Conservation (phyloP, 108 stramenopile genomes). For the Conticribra weissflogii region DNA sequence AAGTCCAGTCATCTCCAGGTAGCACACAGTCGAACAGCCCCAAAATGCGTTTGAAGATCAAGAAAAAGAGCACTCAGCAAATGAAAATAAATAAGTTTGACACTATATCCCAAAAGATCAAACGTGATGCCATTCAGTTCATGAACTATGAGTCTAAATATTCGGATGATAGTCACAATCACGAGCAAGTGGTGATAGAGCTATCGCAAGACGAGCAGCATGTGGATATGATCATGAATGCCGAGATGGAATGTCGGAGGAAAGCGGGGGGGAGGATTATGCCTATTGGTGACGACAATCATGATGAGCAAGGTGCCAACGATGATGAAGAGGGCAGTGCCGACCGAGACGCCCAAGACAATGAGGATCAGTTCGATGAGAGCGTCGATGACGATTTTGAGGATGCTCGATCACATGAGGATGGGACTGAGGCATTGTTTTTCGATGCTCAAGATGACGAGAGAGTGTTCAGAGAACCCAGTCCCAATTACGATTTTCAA, state of each 20-base stretch:
- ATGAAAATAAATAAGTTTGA: background rate
- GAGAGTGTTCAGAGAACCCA: no score
- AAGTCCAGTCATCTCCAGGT: no score
- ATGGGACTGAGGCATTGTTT: no score
- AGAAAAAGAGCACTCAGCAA: background rate
- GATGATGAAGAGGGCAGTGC: slow-evolving; percentile 1
- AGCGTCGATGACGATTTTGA: background rate
- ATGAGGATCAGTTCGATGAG: background rate
- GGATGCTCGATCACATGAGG: background rate
- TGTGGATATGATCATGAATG: background rate
- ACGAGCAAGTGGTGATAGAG: no score
- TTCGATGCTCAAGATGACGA: no score
- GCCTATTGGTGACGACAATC: background rate
- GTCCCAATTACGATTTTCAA: no score
- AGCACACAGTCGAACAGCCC: no score
- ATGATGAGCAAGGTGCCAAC: background rate
- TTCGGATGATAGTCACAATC: slow-evolving; percentile 2
- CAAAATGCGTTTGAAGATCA: no score
- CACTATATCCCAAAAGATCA: background rate
- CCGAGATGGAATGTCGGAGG: background rate
- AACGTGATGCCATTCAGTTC: slow-evolving; percentile 5
- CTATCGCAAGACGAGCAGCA: no score
- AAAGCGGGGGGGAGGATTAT: background rate
- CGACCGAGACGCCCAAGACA: background rate
- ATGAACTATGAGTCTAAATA: slow-evolving; percentile 16